These are phyloP conservation scores for Candida palmyrensis DNA, from an alignment of 805 yeast genomes.

Conservation along the genomic window DNA sequence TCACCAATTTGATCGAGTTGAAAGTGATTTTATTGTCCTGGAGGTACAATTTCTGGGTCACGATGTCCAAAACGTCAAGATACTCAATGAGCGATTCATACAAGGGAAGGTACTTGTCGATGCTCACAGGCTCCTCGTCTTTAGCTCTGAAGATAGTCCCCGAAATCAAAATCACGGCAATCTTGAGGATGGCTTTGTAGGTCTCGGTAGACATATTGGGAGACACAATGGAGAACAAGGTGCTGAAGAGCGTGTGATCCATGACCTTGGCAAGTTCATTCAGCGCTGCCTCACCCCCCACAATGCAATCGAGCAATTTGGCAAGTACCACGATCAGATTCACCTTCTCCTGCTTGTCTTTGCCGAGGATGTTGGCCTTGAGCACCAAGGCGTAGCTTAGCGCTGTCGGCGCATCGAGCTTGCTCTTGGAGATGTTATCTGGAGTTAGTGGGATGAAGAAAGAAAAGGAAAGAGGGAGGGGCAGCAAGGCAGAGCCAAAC, in stretches of 20 bases:
- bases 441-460: too few relatives aligned
- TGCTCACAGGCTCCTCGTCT: constrained; percentile 17
- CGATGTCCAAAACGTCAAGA: constrained; percentile 37
- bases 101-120: constrained; percentile 32
- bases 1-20: constrained; percentile 40
- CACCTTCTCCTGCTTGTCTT: constrained; percentile 45
- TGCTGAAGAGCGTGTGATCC: constrained; percentile 36
- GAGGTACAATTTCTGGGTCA: constrained; percentile 38
- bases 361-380: constrained; percentile 38
- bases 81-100: constrained; percentile 32
- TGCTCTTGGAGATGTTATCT: constrained; percentile 23
- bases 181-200: constrained; percentile 40
- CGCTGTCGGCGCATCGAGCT: constrained; percentile 28
- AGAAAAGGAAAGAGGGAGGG: too few relatives aligned
- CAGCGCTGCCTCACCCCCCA: constrained; percentile 35
- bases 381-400: constrained; percentile 31
- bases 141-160: constrained; percentile 39
- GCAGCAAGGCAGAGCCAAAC: too few relatives aligned
- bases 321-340: constrained; percentile 52
- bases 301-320: constrained; percentile 41
- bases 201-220: constrained; percentile 40
- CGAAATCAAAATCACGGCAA: constrained; percentile 36
- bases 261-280: constrained; percentile 29
- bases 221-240: constrained; percentile 37
- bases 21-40: constrained; percentile 41